phyloP scores from a whole-genome alignment of 768 basidiomycete species.

The Boletus sp. region DNA sequence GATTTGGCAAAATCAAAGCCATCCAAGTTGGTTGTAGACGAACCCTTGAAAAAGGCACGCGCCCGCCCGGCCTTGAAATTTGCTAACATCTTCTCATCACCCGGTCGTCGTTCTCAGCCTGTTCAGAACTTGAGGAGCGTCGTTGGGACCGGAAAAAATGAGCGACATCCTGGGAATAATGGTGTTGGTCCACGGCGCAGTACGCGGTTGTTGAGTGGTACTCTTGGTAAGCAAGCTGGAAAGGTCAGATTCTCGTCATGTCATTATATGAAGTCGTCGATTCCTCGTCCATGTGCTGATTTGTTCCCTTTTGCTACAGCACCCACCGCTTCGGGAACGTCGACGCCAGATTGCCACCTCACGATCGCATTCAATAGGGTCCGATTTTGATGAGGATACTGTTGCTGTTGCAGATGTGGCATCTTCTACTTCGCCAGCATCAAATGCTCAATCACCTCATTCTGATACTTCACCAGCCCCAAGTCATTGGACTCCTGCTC shows the following conservation, averaged over 20 bases:
- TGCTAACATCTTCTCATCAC: constrained; percentile 87
- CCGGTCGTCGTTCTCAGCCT: constrained; percentile 76
- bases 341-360: constrained; percentile 54
- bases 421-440: constrained; percentile 60
- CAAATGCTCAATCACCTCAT: constrained; percentile 56
- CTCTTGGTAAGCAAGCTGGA: constrained; percentile 47
- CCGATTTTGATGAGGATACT: constrained; percentile 69
- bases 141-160: constrained; percentile 50
- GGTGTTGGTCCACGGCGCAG: constrained; percentile 65
- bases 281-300: constrained; percentile 5
- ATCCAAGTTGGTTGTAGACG: constrained; percentile 62
- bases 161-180: constrained; percentile 41
- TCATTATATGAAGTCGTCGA: neutral
- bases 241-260: constrained; percentile 47
- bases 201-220: constrained; percentile 64
- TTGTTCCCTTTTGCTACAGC: constrained; percentile 25
- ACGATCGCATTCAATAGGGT: constrained; percentile 63
- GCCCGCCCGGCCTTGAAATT: constrained; percentile 84
- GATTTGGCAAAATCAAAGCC: constrained; percentile 53
- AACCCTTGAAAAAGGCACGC: constrained; percentile 87
- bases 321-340: constrained; percentile 49
- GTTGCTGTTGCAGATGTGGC: constrained; percentile 46
- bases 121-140: constrained; percentile 62
- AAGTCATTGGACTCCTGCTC: constrained; percentile 59
- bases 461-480: constrained; percentile 66